These are phyloP conservation scores for Phytopythium litorale DNA, from an alignment of 352 stramenopile genomes.

Conservation along the genomic window DNA sequence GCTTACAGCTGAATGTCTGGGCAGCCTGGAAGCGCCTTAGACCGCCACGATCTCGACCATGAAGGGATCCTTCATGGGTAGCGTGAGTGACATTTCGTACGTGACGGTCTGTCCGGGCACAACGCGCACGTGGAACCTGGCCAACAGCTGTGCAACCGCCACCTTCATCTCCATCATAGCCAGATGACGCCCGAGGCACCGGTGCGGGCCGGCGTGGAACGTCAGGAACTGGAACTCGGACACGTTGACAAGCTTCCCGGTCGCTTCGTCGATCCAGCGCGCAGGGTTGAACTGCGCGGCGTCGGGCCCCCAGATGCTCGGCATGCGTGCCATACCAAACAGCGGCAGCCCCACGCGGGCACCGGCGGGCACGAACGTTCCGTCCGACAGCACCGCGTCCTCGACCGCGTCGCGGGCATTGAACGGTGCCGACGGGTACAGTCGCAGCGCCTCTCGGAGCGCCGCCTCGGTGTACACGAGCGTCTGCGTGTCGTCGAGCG, in stretches of 20 bases:
- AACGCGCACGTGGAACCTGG: slow-evolving; percentile 27
- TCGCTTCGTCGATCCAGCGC: slow-evolving; percentile 43
- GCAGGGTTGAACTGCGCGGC: slow-evolving; percentile 53
- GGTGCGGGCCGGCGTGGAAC: slow-evolving; percentile 51
- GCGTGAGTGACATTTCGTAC: slow-evolving; percentile 26
- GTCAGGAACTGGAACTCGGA: slow-evolving; percentile 45
- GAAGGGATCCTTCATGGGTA: slow-evolving; percentile 22
- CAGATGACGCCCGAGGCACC: slow-evolving; percentile 49
- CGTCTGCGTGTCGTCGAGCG: slow-evolving; percentile 1
- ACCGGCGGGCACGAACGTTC: slow-evolving; percentile 19
- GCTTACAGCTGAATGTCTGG: too few relatives aligned
- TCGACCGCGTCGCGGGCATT: slow-evolving; percentile 3
- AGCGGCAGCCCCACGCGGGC: slow-evolving; percentile 14
- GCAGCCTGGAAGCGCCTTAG: too few relatives aligned
- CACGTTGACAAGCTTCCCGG: slow-evolving; percentile 16
- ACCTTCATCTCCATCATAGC: slow-evolving; percentile 62
- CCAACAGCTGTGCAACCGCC: slow-evolving; percentile 31
- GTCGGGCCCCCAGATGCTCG: slow-evolving; percentile 32
- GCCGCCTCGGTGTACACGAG: slow-evolving; percentile 13
- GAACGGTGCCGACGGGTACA: slow-evolving; percentile 6
- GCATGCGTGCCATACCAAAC: slow-evolving; percentile 24
- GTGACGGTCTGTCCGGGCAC: slow-evolving; percentile 17
- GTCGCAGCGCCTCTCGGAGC: slow-evolving; percentile 6
- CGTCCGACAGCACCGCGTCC: slow-evolving; percentile 20
- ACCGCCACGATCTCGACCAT: slow-evolving; percentile 11